A percentile compares a stretch with the other conserved stretches of the same genome.
These are phyloP conservation scores for Geotrichum fermentans DNA, from an alignment of 1,139 yeast species.

Conservation along the genomic window DNA sequence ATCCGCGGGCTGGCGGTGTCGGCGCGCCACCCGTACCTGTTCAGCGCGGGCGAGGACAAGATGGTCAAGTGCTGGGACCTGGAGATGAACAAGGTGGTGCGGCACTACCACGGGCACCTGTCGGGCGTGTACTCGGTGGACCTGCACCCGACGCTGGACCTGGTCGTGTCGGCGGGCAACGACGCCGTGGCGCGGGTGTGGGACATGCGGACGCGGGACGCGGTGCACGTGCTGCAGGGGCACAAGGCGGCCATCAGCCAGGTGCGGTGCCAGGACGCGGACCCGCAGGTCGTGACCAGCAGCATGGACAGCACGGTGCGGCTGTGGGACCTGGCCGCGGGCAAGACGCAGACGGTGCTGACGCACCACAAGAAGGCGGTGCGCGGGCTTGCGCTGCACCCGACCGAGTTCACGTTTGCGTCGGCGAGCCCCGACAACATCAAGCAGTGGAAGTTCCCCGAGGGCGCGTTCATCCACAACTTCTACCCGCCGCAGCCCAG, in stretches of 20 bases:
- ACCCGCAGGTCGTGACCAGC: constrained; percentile 81
- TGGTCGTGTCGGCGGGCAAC: constrained; percentile 85
- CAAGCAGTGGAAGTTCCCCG: constrained; percentile 79
- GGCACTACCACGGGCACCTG: constrained; percentile 91
- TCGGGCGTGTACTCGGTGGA: constrained; percentile 83
- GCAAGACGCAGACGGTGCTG: constrained; percentile 53
- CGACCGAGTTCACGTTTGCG: constrained; percentile 69
- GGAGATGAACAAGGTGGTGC: constrained; percentile 72
- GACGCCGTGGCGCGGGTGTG: constrained; percentile 85
- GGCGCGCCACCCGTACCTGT: constrained; percentile 74
- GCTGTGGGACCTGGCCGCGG: constrained; percentile 80
- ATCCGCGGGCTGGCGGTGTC: constrained; percentile 76
- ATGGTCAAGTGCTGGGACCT: constrained; percentile 96
- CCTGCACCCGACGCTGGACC: constrained; percentile 80
- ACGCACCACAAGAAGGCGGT: constrained; percentile 86
- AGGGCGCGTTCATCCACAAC: constrained; percentile 62
- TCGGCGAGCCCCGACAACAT: constrained; percentile 77
- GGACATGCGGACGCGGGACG: constrained; percentile 82
- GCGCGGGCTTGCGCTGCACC: constrained; percentile 66
- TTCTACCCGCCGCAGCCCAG: constrained; percentile 46
- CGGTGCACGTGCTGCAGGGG: constrained; percentile 75
- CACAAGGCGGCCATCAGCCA: constrained; percentile 73
- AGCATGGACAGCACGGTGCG: constrained; percentile 82
- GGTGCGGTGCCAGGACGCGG: constrained; percentile 61
- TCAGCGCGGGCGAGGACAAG: constrained; percentile 91